Evolutionary conservation across 352 stramenopile genomes (phyloP), one percentile per base, ranked within the genome.

Genomic region (Aphanomyces invadans): DNA sequence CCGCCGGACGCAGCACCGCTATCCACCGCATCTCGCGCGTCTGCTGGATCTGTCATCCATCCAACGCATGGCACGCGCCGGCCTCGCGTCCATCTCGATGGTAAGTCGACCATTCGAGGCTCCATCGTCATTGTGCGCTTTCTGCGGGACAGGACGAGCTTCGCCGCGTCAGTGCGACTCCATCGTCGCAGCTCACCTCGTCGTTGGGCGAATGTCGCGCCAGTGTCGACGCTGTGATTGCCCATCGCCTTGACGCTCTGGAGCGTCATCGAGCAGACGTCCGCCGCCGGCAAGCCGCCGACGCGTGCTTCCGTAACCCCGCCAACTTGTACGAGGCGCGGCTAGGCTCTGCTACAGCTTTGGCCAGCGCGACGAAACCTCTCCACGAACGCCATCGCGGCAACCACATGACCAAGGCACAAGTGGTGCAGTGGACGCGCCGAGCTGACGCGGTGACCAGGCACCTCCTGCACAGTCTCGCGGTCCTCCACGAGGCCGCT

Each of bases 401-500:
- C 39, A 48, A 23, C 11, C 17, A 42, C 26, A 10, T 44, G 3
- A 7, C 45, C 4, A 51, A 44, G 15, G 29, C 3, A n/a, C 10
- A 67, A 5, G 42, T 57, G 25, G 12, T 56, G 4, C 21, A 19
- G 5, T 26, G 48, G 17, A 29, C 28, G 17, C 45, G 49, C 9
- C 60, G 28, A 23, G 38, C 60, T 19, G 46, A 67, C 11, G 42
- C 55, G 17, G 60, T 67, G 0, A 39, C 46, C 15, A 42, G 48
- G 4, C 32, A 39, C 29, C 11, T 67, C 12, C n/a, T 67, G n/a
- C 2, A 15, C n/a, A 59, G 60, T 28, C 39, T 51, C 4, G 38
- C 28, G 7, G 31, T 67, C 17, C n/a, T 67, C 3, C 60, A 44
- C 19, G 49, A 51, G 3, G 42, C 29, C 9, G 38, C 42, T 25